A percentile compares a stretch with the other conserved stretches of the same genome.
These are phyloP conservation scores for Oryza coarctata DNA, from an alignment of 176 grass and related monocot species.

Conservation along the genomic window DNA sequence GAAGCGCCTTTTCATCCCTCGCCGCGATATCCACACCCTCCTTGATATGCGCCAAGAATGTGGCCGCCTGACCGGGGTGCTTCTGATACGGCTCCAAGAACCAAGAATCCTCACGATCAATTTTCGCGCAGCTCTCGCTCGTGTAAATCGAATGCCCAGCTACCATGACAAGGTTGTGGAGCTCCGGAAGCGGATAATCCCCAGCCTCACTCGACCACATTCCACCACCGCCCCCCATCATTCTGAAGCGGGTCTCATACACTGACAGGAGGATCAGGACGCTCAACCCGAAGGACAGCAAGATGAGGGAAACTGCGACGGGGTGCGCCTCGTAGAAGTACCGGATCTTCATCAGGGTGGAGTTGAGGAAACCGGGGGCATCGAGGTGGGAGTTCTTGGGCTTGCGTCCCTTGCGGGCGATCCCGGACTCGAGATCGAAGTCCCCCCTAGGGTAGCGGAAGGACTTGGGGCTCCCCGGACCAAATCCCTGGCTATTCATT, in stretches of 20 bases:
- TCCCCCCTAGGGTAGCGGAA: slow-evolving; percentile 78
- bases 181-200: slow-evolving; percentile 50
- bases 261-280: slow-evolving; percentile 67
- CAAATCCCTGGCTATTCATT: slow-evolving; percentile 74
- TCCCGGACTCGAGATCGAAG: slow-evolving; percentile 75
- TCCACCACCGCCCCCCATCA: slow-evolving; percentile 30
- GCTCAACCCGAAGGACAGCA: slow-evolving; percentile 59
- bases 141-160: slow-evolving; percentile 90
- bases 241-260: slow-evolving; percentile 67
- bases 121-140: slow-evolving; percentile 59
- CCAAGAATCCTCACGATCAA: slow-evolving; percentile 75
- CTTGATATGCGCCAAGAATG: slow-evolving; percentile 85
- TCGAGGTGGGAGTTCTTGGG: slow-evolving; percentile 53
- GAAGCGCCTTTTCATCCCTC: slow-evolving; percentile 58
- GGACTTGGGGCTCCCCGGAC: slow-evolving; percentile 69
- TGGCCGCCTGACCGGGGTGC: slow-evolving; percentile 76
- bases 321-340: slow-evolving; percentile 74
- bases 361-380: slow-evolving; percentile 34
- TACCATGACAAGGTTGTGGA: slow-evolving; percentile 86
- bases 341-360: slow-evolving; percentile 34
- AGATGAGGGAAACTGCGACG: slow-evolving; percentile 54
- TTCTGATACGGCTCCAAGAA: slow-evolving; percentile 86
- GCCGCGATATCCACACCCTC: slow-evolving; percentile 61
- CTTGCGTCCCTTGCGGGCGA: slow-evolving; percentile 53
- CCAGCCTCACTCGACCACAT: slow-evolving; percentile 31